Base-by-base conservation (phyloP, 148 eudicot species). In the Selenicereus undatus region DNA sequence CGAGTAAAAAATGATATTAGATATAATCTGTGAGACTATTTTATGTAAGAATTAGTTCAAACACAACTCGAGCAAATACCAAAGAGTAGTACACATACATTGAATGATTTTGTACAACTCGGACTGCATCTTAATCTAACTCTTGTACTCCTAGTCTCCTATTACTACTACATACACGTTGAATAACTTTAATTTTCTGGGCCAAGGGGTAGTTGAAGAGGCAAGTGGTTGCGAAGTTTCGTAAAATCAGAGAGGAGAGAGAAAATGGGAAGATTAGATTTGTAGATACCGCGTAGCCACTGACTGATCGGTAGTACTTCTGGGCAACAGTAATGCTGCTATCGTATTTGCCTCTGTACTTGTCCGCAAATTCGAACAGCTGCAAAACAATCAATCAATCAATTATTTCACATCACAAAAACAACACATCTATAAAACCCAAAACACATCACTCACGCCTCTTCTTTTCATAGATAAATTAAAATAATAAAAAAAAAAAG, bases 311-410 rank as follows among this genome's bases (percentile, higher is more conserved):
- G 85, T 96, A 96, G 86, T 96, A 96, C 81, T 96, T 96, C 85
- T 94, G 98, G 8, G 98, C 99, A 70, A 94, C 91, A 5, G 91
- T 88, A 4, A 96, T 96, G 81, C 98, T 96, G 84, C 92, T 88
- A 83, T 96, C 99, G 74, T 96, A 96, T 86, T 96, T 96, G 86
- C 99, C 99, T 81, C 99, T 89, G 89, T 94, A 96, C 81, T 89
- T 93, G 94, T 96, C 94, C 54, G 99, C 99, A 84, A 96, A 94
- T 76, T 88, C 89, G 76, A 96, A 96, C 14, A 96, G 81, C 99
- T 97, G 93, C 29, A 89, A 86, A 56, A n/a, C 26, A 64, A n/a
- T 22, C 27, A 24, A 64, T 56, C 17, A 56, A 32, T 32, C 32
- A 32, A 32, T 54, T 48, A 5, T 68, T 27, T 36, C 2, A 22